These are phyloP conservation scores for Aspergillus luchuensis DNA, from an alignment of 2,329 filamentous ascomycete genomes.

Conservation along the genomic window DNA sequence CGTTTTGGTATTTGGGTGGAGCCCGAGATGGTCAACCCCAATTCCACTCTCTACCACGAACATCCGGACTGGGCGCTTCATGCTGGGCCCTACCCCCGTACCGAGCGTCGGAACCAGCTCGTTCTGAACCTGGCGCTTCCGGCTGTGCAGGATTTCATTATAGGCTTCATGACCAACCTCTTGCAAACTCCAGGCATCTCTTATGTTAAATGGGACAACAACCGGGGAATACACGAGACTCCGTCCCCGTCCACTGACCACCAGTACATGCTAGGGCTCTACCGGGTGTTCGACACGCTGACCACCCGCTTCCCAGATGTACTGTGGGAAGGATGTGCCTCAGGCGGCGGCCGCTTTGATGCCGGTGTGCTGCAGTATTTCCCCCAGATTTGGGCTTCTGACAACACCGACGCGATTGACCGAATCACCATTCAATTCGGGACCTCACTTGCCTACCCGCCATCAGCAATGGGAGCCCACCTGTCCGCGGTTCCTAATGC, in stretches of 20 bases:
- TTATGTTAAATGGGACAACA: conserved; percentile 71
- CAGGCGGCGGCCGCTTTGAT: conserved; percentile 66
- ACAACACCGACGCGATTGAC: conserved; percentile 65
- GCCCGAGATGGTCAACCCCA: conserved; percentile 68
- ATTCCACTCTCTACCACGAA: conserved; percentile 61
- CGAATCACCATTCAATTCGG: conserved; percentile 66
- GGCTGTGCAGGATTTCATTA: conserved; percentile 66
- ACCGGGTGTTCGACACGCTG: conserved; percentile 62
- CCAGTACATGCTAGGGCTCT: conserved; percentile 65
- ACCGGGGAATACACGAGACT: conserved; percentile 64
- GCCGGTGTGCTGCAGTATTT: conserved; percentile 65
- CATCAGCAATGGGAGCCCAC: conserved; percentile 67
- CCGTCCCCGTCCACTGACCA: conserved; percentile 58
- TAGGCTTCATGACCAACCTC: conserved; percentile 56
- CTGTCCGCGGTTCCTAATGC: conserved; percentile 63
- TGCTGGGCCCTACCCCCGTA: conserved; percentile 59
- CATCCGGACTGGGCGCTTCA: conserved; percentile 68
- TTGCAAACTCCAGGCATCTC: conserved; percentile 57
- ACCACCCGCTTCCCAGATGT: conserved; percentile 63
- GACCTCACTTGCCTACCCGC: conserved; percentile 64
- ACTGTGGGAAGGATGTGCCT: conserved; percentile 67
- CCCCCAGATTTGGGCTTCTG: conserved; percentile 67
- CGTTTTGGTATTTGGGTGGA: conserved; percentile 69
- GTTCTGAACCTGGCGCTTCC: conserved; percentile 63
- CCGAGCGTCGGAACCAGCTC: conserved; percentile 59